Conservation (phyloP, 2,329 filamentous ascomycete genomes). For the Diaporthe aspalathi region DNA sequence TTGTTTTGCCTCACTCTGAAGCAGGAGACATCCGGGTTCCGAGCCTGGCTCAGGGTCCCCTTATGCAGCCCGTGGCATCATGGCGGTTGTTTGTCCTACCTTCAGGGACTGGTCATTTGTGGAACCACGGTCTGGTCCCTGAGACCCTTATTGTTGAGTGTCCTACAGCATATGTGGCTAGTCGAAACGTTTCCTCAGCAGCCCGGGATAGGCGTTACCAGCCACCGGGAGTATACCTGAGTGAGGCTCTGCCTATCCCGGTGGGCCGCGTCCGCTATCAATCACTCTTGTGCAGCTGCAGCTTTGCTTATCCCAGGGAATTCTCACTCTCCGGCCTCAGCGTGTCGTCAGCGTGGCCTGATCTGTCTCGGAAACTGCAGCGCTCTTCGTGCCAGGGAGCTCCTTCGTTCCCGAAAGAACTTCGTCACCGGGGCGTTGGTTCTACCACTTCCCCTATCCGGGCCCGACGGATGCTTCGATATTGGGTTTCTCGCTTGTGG, state of each 20-base stretch:
- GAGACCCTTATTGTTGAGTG: conserved; percentile 20
- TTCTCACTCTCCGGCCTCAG: conserved; percentile 6
- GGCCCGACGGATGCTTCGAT: conserved; percentile 15
- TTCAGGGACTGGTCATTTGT: neutral
- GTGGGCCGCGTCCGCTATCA: conserved; percentile 22
- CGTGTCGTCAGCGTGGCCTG: conserved; percentile 18
- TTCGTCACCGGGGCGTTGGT: neutral
- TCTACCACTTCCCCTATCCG: neutral
- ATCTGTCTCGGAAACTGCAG: conserved; percentile 18
- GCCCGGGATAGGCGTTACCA: neutral
- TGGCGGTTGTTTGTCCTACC: conserved; percentile 9
- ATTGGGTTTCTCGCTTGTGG: conserved; percentile 33
- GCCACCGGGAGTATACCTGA: conserved; percentile 12
- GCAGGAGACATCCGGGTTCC: neutral
- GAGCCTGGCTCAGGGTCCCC: neutral
- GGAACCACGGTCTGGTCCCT: conserved; percentile 15
- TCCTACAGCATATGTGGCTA: conserved; percentile 1
- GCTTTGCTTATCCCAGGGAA: conserved; percentile 8
- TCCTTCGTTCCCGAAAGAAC: conserved; percentile 12
- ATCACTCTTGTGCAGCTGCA: conserved; percentile 3
- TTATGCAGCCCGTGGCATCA: neutral
- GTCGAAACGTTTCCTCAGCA: conserved; percentile 13
- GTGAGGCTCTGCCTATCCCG: conserved; percentile 32
- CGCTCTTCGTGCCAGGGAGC: neutral
- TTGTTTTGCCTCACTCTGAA: conserved; percentile 3